A percentile compares a stretch with the other conserved stretches of the same genome.
Conservation (phyloP, 768 basidiomycete species). For the Plicaturopsis crispa region DNA sequence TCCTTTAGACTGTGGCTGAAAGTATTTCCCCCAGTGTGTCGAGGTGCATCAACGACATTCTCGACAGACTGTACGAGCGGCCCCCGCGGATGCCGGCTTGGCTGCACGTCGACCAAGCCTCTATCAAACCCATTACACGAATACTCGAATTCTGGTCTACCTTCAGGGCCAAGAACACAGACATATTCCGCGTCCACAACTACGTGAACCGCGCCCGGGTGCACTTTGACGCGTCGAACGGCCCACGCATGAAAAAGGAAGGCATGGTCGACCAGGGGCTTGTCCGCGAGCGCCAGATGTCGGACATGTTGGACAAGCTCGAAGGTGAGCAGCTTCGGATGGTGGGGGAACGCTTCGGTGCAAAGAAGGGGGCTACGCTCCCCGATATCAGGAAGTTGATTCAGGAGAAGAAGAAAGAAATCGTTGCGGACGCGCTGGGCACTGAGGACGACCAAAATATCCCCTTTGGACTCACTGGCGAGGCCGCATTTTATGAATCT, state of each 20-base stretch:
- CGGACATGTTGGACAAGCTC: not conserved
- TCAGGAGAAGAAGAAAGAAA: no score
- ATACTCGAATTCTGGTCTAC: not conserved
- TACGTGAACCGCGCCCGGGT: not conserved
- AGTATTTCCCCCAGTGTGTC: constrained; percentile 5
- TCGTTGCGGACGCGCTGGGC: no score
- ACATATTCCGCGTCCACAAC: not conserved
- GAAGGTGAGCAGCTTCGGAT: no score
- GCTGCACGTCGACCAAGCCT: constrained; percentile 7
- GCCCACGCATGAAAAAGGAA: not conserved
- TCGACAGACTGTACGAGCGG: not conserved
- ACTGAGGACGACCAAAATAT: no score
- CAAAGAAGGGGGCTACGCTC: no score
- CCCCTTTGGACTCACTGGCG: not conserved
- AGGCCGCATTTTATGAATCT: no score
- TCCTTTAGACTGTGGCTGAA: no score
- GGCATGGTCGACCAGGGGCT: not conserved
- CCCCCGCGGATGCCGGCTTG: constrained; percentile 9
- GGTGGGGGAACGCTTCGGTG: no score
- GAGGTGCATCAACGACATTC: constrained; percentile 1
- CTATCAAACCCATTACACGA: not conserved
- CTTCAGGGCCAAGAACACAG: not conserved
- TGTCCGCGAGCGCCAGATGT: no score
- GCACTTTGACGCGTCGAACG: not conserved
- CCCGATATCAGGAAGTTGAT: no score